phyloP scores from a whole-genome alignment of 805 yeast species.

The Schwanniomyces polymorphus region DNA sequence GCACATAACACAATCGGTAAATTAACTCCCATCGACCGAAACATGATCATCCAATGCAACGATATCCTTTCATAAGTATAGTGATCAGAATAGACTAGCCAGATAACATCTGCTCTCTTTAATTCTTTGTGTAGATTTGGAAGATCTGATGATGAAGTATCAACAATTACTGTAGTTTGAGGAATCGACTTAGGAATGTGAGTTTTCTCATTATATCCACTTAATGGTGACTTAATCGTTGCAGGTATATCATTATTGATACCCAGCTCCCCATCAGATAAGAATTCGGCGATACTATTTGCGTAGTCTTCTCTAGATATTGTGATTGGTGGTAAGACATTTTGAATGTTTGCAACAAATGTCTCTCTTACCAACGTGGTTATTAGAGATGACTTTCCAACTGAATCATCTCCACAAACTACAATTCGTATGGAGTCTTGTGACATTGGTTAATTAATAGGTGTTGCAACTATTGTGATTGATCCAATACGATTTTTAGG shows the following conservation, averaged over 20 bases:
- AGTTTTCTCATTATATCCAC: constrained; percentile 3
- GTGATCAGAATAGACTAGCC: constrained; percentile 94
- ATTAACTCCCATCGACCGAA: constrained; percentile 91
- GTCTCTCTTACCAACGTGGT: constrained; percentile 80
- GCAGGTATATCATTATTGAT: neutral
- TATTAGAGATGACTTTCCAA: constrained; percentile 79
- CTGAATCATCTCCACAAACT: constrained; percentile 93
- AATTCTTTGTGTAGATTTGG: constrained; percentile 65
- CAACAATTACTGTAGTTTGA: constrained; percentile 67
- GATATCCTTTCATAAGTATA: constrained; percentile 92
- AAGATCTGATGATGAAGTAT: constrained; percentile 72
- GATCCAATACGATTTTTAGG: neutral
- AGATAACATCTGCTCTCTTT: constrained; percentile 83
- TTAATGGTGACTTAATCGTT: neutral
- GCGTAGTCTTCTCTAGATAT: constrained; percentile 69
- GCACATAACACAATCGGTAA: constrained; percentile 90
- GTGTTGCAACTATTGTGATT: neutral
- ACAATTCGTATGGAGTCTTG: constrained; percentile 71
- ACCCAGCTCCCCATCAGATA: neutral
- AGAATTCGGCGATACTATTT: constrained; percentile 23
- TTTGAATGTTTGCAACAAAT: constrained; percentile 74
- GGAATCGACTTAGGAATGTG: constrained; percentile 34
- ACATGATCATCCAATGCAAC: constrained; percentile 91
- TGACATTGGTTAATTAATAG: constrained; percentile 9
- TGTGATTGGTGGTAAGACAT: constrained; percentile 78